Base-by-base conservation (phyloP, 306 rosid species). In the Notholithocarpus densiflorus region DNA sequence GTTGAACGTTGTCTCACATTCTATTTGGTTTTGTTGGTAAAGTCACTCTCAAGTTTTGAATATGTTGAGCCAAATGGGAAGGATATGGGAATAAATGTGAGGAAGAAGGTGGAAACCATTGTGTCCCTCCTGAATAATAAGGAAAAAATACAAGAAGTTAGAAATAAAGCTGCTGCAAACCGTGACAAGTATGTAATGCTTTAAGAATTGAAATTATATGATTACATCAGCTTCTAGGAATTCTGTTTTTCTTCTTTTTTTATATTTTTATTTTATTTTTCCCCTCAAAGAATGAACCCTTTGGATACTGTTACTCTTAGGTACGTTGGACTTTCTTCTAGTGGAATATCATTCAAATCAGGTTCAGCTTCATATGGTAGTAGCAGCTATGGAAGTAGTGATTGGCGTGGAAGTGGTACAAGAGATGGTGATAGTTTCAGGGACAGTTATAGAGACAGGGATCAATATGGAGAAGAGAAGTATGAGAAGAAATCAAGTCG, bases 1-100 rank as follows among this genome's bases (percentile, higher is more conserved):
- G 75, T 76, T 76, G 40, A 5, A 60, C 19, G 20, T 81, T 54
- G 48, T 78, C 75, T 75, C 23, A 82, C 59, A 56, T 56, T 75
- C 56, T 75, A 21, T 71, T 81, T 82, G 75, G 26, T 75, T 84
- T 84, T 52, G 68, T 80, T 88, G 74, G 65, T 81, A 64, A 68
- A 96, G 99, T 90, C 99, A 23, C 95, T 96, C 70, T 75, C 99
- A 79, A 93, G 91, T 80, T 96, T 96, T 80, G 99, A 96, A 82
- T 93, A 93, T 89, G 99, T 90, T 80, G 99, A 93, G 85, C 99
- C 96, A 55, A 96, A 56, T 86, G 99, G 99, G 84, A 96, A 96
- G 92, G 99, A 96, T 82, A 57, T 78, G 82, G 99, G 99, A 56
- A 84, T 96, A 82, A 96, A 96, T 89, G 99, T 96, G 78, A 90